Conservation (phyloP, 768 basidiomycete genomes). For the Crassisporium funariophilum region DNA sequence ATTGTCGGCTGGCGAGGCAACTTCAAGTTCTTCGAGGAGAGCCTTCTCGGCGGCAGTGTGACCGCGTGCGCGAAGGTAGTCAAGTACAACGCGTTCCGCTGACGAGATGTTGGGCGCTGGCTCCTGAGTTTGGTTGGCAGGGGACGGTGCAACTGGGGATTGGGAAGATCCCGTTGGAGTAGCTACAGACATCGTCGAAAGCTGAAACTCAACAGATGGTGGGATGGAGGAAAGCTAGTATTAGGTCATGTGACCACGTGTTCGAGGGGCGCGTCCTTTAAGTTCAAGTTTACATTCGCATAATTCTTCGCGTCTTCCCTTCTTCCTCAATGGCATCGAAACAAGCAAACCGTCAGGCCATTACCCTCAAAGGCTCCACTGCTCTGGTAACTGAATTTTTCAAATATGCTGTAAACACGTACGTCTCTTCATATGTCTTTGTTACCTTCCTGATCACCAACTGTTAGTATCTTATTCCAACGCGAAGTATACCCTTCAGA, state of each 20-base stretch:
- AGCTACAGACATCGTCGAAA: conserved; percentile 43
- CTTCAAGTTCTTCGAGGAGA: conserved; percentile 46
- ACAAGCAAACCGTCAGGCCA: conserved; percentile 68
- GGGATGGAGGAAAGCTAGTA: not conserved
- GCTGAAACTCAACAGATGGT: not conserved
- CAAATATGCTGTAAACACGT: conserved; percentile 99
- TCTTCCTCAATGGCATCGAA: conserved; percentile 40
- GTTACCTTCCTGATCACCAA: conserved; percentile 11
- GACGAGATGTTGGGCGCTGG: conserved; percentile 35
- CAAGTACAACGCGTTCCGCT: conserved; percentile 45
- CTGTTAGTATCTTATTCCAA: conserved; percentile 87
- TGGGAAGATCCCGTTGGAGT: conserved; percentile 55
- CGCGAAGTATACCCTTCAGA: conserved; percentile 96
- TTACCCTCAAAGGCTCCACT: conserved; percentile 95
- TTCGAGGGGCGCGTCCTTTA: conserved; percentile 22
- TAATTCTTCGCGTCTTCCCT: conserved; percentile 12
- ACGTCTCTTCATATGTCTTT: conserved; percentile 30
- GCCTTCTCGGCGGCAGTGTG: conserved; percentile 51
- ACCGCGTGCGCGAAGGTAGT: conserved; percentile 53
- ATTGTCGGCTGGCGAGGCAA: conserved; percentile 44
- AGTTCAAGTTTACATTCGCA: conserved; percentile 9
- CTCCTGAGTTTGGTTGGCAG: conserved; percentile 42
- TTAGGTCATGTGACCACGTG: conserved; percentile 32
- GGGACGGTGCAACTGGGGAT: conserved; percentile 50
- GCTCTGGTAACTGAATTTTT: conserved; percentile 97